Percentiles rank a stretch among this genome's conserved stretches.
Conservation (phyloP, 2,329 filamentous ascomycete species). For the Fusarium sp. region DNA sequence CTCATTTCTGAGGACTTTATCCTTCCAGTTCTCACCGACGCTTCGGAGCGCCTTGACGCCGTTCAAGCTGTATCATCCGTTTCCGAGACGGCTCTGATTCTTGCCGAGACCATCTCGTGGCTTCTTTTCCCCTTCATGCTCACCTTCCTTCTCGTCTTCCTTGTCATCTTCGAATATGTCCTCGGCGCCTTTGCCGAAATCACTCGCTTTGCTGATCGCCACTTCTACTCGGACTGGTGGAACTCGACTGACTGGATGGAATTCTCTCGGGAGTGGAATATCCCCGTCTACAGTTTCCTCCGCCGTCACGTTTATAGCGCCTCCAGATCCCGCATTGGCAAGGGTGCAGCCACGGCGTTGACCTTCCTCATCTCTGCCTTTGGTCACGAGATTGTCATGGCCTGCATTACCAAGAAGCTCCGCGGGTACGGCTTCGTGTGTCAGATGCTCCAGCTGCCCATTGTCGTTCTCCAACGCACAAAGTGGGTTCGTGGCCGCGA, state of each 20-base stretch:
- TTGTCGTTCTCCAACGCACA: conserved; percentile 90
- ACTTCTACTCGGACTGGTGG: conserved; percentile 89
- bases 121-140: conserved; percentile 98
- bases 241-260: conserved; percentile 92
- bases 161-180: conserved; percentile 98
- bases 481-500: conserved; percentile 79
- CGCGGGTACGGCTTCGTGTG: conserved; percentile 92
- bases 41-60: conserved; percentile 64
- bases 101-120: conserved; percentile 90
- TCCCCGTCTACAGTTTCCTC: conserved; percentile 97
- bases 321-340: conserved; percentile 80
- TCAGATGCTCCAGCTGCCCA: conserved; percentile 97
- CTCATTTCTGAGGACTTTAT: conserved; percentile 96
- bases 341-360: conserved; percentile 82
- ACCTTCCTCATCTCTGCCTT: conserved; percentile 92
- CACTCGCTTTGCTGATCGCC: conserved; percentile 90
- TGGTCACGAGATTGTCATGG: conserved; percentile 96
- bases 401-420: conserved; percentile 96
- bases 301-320: conserved; percentile 94
- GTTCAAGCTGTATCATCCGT: conserved; percentile 54
- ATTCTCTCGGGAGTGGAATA: conserved; percentile 96
- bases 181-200: conserved; percentile 95
- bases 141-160: conserved; percentile 92
- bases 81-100: conserved; percentile 79
- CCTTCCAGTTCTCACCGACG: conserved; percentile 85